Evolutionary conservation across 495 filamentous ascomycete genomes (phyloP).

Genomic region (Annulohypoxylon maeteangense): DNA sequence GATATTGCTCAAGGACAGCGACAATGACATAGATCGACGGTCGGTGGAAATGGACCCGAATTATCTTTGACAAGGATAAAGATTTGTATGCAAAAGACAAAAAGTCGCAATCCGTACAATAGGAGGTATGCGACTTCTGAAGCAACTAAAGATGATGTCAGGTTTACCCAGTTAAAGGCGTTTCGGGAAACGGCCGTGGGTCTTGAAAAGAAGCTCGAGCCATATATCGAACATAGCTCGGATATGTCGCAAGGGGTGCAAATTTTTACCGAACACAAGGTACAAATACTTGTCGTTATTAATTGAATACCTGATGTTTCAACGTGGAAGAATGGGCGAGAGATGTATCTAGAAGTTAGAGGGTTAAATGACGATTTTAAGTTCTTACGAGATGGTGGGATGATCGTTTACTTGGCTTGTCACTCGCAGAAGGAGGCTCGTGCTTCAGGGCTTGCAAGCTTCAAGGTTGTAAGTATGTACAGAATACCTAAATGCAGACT

Average conservation of each 20-base stretch:
- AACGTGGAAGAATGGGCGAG: background rate
- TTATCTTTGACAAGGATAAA: background rate
- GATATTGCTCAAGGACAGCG: background rate
- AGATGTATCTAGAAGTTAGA: conserved; percentile 2
- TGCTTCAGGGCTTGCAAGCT: conserved; percentile 14
- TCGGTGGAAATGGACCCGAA: conserved; percentile 13
- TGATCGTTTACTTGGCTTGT: conserved; percentile 29
- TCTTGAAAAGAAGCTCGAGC: conserved; percentile 21
- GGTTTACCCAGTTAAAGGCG: conserved; percentile 13
- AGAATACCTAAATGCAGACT: background rate
- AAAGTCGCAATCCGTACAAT: background rate
- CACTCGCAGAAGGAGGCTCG: conserved; percentile 32
- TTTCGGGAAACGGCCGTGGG: conserved; percentile 42
- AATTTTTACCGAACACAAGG: conserved; percentile 18
- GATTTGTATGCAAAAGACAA: background rate
- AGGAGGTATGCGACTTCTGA: background rate
- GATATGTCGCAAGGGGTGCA: background rate
- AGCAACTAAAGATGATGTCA: conserved; percentile 37
- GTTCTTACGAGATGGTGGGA: conserved; percentile 28
- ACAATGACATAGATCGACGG: background rate
- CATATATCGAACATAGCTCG: conserved; percentile 27
- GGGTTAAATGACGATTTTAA: conserved; percentile 8
- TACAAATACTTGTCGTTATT: conserved; percentile 9
- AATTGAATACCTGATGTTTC: background rate
- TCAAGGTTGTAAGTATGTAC: no score